Conservation (phyloP, 179 eudicot genomes). For the Vitellaria paradoxa region DNA sequence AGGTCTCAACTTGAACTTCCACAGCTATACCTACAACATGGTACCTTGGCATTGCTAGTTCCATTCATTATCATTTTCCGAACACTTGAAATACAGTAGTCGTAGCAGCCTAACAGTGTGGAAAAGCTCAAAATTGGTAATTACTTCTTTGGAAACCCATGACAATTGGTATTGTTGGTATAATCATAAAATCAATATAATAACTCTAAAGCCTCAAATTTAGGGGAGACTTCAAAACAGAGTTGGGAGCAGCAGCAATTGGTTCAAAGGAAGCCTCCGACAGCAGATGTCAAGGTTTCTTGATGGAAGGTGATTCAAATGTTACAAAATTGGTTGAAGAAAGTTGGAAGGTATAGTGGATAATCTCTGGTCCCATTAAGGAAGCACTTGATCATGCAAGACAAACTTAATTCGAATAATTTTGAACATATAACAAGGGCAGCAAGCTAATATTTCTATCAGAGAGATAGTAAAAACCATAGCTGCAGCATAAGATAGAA, state of each 20-base stretch:
- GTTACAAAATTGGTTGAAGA: neutral
- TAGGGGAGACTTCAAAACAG: neutral
- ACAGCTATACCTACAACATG: neutral
- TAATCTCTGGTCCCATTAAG: neutral
- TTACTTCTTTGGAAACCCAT: neutral
- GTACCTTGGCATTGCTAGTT: slow-evolving; percentile 3
- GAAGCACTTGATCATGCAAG: neutral
- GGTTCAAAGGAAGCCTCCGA: neutral
- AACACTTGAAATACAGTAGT: neutral
- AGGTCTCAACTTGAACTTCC: neutral
- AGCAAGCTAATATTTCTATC: neutral
- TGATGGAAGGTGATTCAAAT: neutral
- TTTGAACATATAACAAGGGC: neutral
- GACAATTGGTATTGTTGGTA: neutral
- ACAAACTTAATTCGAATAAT: neutral
- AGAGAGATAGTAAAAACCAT: neutral
- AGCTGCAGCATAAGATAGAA: neutral
- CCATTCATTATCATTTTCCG: neutral
- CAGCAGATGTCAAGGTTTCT: slow-evolving; percentile 4
- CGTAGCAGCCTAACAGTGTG: neutral
- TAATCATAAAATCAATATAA: slow-evolving; percentile 11
- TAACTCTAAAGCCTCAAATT: neutral
- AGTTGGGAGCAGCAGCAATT: neutral
- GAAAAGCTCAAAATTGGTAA: neutral
- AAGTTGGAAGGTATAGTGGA: slow-evolving; percentile 2